A percentile compares a stretch with the other conserved stretches of the same genome.
Conservation (phyloP, 352 stramenopile species). For the Pythium volutum region DNA sequence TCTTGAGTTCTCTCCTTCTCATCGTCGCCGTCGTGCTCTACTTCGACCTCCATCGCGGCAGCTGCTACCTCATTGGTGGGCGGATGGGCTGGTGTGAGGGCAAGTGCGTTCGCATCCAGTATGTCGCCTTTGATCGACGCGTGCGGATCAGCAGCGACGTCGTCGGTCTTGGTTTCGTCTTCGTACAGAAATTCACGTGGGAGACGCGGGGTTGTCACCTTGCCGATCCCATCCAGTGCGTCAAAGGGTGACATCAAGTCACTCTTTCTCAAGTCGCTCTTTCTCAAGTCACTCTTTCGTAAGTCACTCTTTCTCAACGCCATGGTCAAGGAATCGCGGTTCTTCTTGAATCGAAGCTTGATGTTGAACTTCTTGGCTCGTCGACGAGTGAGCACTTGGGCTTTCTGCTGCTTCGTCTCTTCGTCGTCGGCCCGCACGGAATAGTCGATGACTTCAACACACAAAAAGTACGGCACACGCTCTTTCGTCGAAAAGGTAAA, state of each 20-base stretch:
- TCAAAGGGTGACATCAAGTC: not conserved
- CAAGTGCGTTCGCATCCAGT: conserved; percentile 10
- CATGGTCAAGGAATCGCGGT: not conserved
- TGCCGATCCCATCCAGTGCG: conserved; percentile 2
- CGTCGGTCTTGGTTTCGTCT: conserved; percentile 19
- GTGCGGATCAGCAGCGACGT: not conserved
- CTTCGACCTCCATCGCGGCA: conserved; percentile 24
- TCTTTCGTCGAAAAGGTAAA: conserved; percentile 85
- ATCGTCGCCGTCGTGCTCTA: conserved; percentile 22
- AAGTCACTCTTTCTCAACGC: not conserved
- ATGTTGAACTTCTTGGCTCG: conserved; percentile 18
- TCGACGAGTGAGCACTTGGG: conserved; percentile 1
- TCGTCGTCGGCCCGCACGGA: conserved; percentile 20
- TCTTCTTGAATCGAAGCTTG: conserved; percentile 27
- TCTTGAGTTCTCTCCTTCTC: conserved; percentile 20
- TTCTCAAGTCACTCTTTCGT: too few relatives aligned
- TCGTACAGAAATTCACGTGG: conserved; percentile 33
- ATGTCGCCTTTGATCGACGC: conserved; percentile 7
- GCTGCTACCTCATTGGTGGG: not conserved
- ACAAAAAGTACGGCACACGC: conserved; percentile 80
- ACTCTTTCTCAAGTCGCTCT: conserved; percentile 1
- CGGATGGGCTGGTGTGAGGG: conserved; percentile 14
- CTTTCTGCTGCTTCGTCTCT: conserved; percentile 6
- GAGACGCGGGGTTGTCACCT: not conserved
- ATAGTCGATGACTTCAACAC: conserved; percentile 81